phyloP scores from a whole-genome alignment of 169 alveolate species.

The Amoebophrya sp. region DNA sequence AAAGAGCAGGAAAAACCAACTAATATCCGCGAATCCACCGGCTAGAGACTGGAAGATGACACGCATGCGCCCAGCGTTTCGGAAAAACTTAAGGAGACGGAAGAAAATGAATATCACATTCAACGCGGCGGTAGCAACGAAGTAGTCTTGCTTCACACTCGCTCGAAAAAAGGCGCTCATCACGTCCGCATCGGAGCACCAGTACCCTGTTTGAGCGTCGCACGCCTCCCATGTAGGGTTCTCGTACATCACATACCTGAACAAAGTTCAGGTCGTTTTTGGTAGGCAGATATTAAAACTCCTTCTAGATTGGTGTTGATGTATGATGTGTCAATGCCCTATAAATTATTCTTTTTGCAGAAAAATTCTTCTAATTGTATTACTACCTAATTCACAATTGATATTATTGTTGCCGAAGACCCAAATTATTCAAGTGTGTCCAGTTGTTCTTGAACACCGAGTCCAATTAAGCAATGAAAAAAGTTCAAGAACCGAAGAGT shows the following conservation, averaged over 20 bases:
- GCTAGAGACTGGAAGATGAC: neutral
- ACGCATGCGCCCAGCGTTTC: neutral
- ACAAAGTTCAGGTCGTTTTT: too few relatives aligned
- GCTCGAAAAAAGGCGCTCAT: neutral
- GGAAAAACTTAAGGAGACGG: neutral
- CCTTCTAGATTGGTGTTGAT: too few relatives aligned
- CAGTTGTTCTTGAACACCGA: too few relatives aligned
- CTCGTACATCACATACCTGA: neutral
- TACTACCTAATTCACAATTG: too few relatives aligned
- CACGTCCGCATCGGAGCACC: slow-evolving; percentile 12
- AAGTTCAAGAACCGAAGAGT: too few relatives aligned
- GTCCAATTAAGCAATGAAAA: too few relatives aligned
- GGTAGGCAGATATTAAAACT: too few relatives aligned
- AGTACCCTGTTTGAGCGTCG: neutral
- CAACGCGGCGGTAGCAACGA: neutral
- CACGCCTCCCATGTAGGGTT: slow-evolving; percentile 8
- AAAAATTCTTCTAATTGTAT: too few relatives aligned
- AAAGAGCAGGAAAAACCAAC: slow-evolving; percentile 6
- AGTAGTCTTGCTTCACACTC: neutral
- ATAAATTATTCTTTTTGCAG: too few relatives aligned
- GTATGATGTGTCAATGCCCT: too few relatives aligned
- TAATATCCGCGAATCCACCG: neutral
- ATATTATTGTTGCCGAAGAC: too few relatives aligned
- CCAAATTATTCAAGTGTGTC: too few relatives aligned
- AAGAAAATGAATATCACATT: neutral